Evolutionary conservation across 2,329 filamentous ascomycete genomes (phyloP).

Genomic region (Aspergillus neotritici): DNA sequence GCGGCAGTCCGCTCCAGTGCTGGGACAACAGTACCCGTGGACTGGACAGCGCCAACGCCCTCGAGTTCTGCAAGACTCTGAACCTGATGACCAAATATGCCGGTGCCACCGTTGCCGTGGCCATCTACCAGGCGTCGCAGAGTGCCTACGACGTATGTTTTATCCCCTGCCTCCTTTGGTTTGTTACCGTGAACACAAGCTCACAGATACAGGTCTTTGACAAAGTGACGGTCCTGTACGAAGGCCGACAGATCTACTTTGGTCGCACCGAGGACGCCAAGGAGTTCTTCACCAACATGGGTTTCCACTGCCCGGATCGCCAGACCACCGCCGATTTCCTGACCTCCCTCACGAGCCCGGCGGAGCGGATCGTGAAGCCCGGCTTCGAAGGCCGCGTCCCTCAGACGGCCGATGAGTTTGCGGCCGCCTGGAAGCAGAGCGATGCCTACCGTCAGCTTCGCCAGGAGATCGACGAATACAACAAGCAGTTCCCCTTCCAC

Average conservation of each 20-base stretch:
- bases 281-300: constrained; percentile 62
- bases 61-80: constrained; percentile 52
- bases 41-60: constrained; percentile 50
- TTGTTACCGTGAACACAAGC: not conserved
- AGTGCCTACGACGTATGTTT: constrained; percentile 41
- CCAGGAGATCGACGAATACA: constrained; percentile 41
- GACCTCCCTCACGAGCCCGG: constrained; percentile 62
- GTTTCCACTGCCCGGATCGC: constrained; percentile 62
- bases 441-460: constrained; percentile 40
- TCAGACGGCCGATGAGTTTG: constrained; percentile 66
- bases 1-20: constrained; percentile 43
- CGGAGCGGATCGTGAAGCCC: constrained; percentile 51
- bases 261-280: constrained; percentile 58
- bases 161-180: too few relatives aligned
- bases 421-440: constrained; percentile 50
- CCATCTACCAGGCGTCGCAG: constrained; percentile 50
- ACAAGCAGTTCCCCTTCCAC: constrained; percentile 39
- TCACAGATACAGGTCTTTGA: constrained; percentile 54
- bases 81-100: constrained; percentile 46
- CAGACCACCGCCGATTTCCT: constrained; percentile 69
- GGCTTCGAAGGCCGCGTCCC: constrained; percentile 62
- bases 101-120: constrained; percentile 48
- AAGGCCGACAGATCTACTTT: constrained; percentile 73
- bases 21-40: constrained; percentile 48
- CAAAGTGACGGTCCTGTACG: constrained; percentile 66